Evolutionary conservation across 179 eudicot genomes (phyloP), one percentile per base, ranked within the genome.

Genomic region (Gypsophila paniculata): DNA sequence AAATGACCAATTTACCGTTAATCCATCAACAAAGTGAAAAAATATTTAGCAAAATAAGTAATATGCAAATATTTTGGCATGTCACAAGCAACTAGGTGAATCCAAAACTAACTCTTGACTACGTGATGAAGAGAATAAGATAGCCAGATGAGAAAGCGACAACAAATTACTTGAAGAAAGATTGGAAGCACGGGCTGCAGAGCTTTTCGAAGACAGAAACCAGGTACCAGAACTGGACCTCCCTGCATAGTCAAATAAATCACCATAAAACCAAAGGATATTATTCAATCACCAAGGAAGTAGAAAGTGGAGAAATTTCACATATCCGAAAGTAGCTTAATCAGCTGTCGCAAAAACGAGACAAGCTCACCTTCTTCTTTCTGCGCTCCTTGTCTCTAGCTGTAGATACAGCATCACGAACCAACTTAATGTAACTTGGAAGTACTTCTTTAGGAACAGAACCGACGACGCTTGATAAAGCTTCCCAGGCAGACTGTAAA

Each of bases 371-470:
- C 88, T 88, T 94, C 85, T 82, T 91, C 86, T 85, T 94, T 75
- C 99, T 81, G 22, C 99, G 96, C 65, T 94, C 96, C 77, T 86
- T 94, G 68, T 94, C 99, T 83, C 96, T 82, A 44, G 97, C 86
- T 72, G 99, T 90, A 44, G 99, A 94, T 55, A 91, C 91, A 62
- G 99, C 92, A 87, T 94, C 99, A 36, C 99, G 96, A 44, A 94
- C 97, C 73, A 94, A 78, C 73, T 94, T 94, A 73, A 94, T 84
- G 76, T 91, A 90, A 64, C 92, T 89, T 11, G 99, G 96, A 69
- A 94, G 94, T 77, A 90, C 85, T 81, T 91, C 99, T 78, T 90
- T 94, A 2, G 99, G 94, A 72, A 94, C 82, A 26, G 99, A 91
- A 54, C 85, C 69, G 52, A 90, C 81, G 73, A 94, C 97, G 76